Percentiles rank a stretch among this genome's conserved stretches.
These are phyloP conservation scores for Pleurotus giganteus DNA, from an alignment of 768 basidiomycete genomes.

Conservation along the genomic window DNA sequence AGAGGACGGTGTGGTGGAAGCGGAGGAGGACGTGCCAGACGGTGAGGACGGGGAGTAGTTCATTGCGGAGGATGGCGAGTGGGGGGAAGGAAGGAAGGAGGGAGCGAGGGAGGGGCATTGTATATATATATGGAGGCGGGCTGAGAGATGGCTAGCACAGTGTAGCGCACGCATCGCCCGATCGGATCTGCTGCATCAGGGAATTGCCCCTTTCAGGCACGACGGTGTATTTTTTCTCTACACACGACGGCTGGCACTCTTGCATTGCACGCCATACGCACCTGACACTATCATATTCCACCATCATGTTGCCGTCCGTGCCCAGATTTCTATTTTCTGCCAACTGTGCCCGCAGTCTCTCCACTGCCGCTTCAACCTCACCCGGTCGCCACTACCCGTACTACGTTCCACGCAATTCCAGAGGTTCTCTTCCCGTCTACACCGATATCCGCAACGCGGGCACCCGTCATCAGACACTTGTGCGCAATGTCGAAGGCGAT, in stretches of 20 bases:
- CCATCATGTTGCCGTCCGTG: not conserved
- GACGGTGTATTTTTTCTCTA: not conserved
- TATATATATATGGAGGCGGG: constrained; percentile 29
- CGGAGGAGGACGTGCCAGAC: constrained; percentile 18
- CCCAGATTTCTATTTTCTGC: constrained; percentile 5
- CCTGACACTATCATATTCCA: too few relatives aligned
- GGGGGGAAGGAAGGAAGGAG: constrained; percentile 14
- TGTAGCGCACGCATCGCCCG: not conserved
- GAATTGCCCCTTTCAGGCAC: not conserved
- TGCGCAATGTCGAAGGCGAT: constrained; percentile 71
- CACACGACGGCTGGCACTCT: too few relatives aligned
- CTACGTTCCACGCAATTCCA: constrained; percentile 63
- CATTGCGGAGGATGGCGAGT: constrained; percentile 19
- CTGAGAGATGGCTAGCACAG: constrained; percentile 9
- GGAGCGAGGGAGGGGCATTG: constrained; percentile 13
- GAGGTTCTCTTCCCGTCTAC: constrained; percentile 72
- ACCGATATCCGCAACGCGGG: constrained; percentile 69
- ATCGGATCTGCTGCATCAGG: constrained; percentile 4
- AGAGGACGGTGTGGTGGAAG: constrained; percentile 17
- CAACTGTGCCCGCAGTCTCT: constrained; percentile 14
- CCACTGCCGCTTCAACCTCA: constrained; percentile 15
- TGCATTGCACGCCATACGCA: not conserved
- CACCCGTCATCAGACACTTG: constrained; percentile 52
- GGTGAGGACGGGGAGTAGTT: constrained; percentile 16
- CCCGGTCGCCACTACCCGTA: constrained; percentile 36